Base-by-base conservation (phyloP, 768 basidiomycete genomes). In the Phylloporus sp. region DNA sequence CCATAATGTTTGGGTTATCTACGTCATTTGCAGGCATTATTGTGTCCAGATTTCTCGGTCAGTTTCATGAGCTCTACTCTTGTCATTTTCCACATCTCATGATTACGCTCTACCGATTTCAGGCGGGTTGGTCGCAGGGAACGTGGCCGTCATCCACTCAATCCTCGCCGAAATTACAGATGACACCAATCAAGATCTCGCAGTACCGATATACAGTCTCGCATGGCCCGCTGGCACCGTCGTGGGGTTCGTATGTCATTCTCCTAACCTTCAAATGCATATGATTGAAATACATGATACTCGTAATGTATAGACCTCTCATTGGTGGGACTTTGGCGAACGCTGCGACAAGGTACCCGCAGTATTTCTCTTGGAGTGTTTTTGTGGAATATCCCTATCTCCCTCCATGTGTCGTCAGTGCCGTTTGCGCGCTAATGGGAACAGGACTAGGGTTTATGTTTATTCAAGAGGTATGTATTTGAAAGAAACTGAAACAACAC, bases 71-170 rank as follows among this genome's bases (percentile, higher is more conserved):
- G 20, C 10, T 20, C 23, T 7, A 12, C 8, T n/a, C 2, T 40
- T 8, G 10, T 16, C 5, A 1, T n/a, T 6, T n/a, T 6, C 8
- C 23, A 20, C 8, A 5, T 12, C 20, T 8, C 27, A 16, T 9
- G 1, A 1, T 34, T 8, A 35, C 16, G 1, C 34, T 15, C 11
- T 16, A 4, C 16, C 2, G 6, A 24, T 27, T 51, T 22, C n/a
- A 82, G 84, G 80, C n/a, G 84, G 85, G n/a, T 61, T 82, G 22
- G 75, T 80, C 52, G 77, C 79, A 9, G 84, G 82, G 34, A 86
- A 80, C 53, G 65, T 80, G 35, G 81, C 82, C 9, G 84, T 85
- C 8, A 73, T 85, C 27, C 79, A 82, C 47, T 79, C 80, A 2
- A 75, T 82, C 20, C 70, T 87, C 0, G 76, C 79, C 3, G 84